These are phyloP conservation scores for Emmonsiellopsis sp. DNA, from an alignment of 2,329 filamentous ascomycete genomes.

Conservation along the genomic window DNA sequence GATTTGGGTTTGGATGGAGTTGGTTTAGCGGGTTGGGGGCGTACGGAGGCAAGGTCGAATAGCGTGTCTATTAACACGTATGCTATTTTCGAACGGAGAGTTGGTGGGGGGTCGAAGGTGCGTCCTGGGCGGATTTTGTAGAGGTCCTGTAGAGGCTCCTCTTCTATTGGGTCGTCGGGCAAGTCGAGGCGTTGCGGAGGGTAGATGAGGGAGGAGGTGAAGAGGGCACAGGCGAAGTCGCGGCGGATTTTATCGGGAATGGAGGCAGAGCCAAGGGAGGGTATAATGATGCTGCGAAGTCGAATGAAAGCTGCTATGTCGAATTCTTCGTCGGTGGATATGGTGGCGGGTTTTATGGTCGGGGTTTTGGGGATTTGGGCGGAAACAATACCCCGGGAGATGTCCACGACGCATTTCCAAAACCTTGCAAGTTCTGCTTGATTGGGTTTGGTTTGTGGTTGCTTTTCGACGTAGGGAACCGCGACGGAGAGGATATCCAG, in stretches of 20 bases:
- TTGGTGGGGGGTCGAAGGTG: conserved; percentile 59
- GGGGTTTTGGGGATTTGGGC: conserved; percentile 49
- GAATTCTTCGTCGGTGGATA: conserved; percentile 64
- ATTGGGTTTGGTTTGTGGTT: conserved; percentile 17
- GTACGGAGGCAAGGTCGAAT: conserved; percentile 53
- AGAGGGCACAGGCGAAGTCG: conserved; percentile 65
- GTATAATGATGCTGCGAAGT: conserved; percentile 60
- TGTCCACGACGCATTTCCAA: conserved; percentile 60
- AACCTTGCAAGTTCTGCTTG: conserved; percentile 44
- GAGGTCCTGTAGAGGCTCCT: conserved; percentile 51
- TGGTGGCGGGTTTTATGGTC: conserved; percentile 31
- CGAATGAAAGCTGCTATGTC: conserved; percentile 66
- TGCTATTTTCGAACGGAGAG: conserved; percentile 59
- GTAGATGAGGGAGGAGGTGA: conserved; percentile 75
- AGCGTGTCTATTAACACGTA: conserved; percentile 76
- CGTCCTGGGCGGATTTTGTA: conserved; percentile 59
- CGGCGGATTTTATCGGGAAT: conserved; percentile 60
- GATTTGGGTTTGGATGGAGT: conserved; percentile 5
- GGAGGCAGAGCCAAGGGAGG: conserved; percentile 55
- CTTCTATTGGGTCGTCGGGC: conserved; percentile 31
- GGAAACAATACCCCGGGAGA: conserved; percentile 59
- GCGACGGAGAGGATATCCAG: conserved; percentile 59
- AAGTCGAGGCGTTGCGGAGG: conserved; percentile 54
- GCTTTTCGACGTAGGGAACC: conserved; percentile 49
- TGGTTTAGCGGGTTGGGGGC: conserved; percentile 22